Evolutionary conservation across 306 rosid genomes (phyloP), one percentile per base, ranked within the genome.

Genomic region (Oemleria cerasiformis): DNA sequence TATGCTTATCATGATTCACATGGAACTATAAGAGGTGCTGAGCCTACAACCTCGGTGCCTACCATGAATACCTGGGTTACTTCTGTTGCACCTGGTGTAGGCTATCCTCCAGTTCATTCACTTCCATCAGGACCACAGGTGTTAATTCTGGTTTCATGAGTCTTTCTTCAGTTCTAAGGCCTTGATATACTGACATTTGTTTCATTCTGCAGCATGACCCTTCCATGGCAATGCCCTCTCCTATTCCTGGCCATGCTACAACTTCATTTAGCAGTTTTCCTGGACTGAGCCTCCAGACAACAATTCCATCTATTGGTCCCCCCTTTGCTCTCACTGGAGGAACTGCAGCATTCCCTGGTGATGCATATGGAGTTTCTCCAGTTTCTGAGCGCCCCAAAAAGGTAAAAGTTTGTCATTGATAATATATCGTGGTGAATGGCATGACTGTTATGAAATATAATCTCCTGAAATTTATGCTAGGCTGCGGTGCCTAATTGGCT

Each of bases 401-500:
- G 92, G 99, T 91, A 82, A 19, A 54, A 75, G 36, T 56, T 65
- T 76, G 71, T 21, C 21, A 16, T 68, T 64, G 42, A 75, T 73
- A 66, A 54, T 68, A 63, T 69, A 56, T 86, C 71, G 68, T 69
- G 45, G 50, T 67, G 74, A 50, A 1, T 43, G 75, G 20, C 65
- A 38, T 57, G 59, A 61, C 36, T 40, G 40, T 73, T 71, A 19
- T 61, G 73, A 62, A 74, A 54, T 74, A 70, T 70, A 48, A 56
- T 75, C 10, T 61, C 16, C 40, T 54, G 75, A 40, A 43, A 69
- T 77, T 72, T 61, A 71, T 74, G 79, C 80, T 81, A 94, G 99
- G 91, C 99, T 23, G 53, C 99, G 5, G 97, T 94, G 57, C 99
- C 99, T 80, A 91, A 85, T 81, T 94, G 99, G 99, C 92, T 94